Conservation (phyloP, 2,329 filamentous ascomycete genomes). For the Stachybotrys chlorohalonatus region DNA sequence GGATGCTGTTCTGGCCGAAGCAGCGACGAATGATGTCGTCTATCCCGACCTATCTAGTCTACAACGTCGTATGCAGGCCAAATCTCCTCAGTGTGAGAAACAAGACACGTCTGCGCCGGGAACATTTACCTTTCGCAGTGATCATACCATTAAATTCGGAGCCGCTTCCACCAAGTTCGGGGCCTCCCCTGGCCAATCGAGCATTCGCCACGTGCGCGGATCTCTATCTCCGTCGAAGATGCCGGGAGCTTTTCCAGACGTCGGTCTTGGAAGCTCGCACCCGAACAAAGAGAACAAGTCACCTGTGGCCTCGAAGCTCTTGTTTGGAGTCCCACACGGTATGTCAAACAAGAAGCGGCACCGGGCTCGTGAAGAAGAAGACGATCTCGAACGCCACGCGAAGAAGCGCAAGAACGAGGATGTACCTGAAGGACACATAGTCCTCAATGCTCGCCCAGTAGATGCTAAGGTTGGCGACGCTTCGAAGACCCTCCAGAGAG, state of each 20-base stretch:
- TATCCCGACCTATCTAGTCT: conserved; percentile 46
- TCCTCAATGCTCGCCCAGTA: conserved; percentile 39
- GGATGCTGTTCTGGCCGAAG: conserved; percentile 15
- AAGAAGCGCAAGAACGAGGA: conserved; percentile 50
- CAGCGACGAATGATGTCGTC: conserved; percentile 24
- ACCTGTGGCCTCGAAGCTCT: conserved; percentile 24
- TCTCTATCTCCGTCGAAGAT: conserved; percentile 35
- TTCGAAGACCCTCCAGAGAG: conserved; percentile 25
- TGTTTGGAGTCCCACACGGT: conserved; percentile 48
- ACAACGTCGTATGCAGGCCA: conserved; percentile 19
- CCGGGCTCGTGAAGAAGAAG: conserved; percentile 41
- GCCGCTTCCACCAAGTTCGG: conserved; percentile 43
- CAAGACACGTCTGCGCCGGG: conserved; percentile 37
- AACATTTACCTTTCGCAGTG: conserved; percentile 57
- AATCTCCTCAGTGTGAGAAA: conserved; percentile 13
- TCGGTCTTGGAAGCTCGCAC: conserved; percentile 19
- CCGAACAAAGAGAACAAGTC: conserved; percentile 48
- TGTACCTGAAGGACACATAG: conserved; percentile 40
- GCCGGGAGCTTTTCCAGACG: conserved; percentile 46
- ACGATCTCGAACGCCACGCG: conserved; percentile 37
- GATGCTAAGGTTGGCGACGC: conserved; percentile 21
- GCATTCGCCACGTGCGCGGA: conserved; percentile 48
- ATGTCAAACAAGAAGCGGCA: conserved; percentile 58
- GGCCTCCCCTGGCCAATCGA: conserved; percentile 47
- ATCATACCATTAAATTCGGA: conserved; percentile 54